These are phyloP conservation scores for Phytophthora parvispora DNA, from an alignment of 352 stramenopile genomes.

Conservation along the genomic window DNA sequence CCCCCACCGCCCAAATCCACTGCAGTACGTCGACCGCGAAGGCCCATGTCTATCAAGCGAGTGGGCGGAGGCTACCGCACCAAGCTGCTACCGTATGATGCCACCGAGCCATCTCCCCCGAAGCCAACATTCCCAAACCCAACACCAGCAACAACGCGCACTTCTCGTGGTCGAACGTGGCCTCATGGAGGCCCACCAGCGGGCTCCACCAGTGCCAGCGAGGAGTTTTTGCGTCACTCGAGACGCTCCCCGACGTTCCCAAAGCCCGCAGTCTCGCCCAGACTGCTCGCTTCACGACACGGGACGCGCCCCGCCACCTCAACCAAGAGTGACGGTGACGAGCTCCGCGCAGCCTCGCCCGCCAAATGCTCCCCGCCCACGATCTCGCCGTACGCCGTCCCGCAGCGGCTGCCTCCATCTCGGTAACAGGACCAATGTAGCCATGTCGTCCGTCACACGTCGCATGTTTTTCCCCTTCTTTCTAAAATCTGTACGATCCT, in stretches of 20 bases:
- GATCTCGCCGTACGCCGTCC: constrained; percentile 35
- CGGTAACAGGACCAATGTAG: constrained; percentile 8
- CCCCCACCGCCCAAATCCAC: constrained; percentile 17
- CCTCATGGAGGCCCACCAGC: constrained; percentile 5
- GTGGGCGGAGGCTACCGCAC: constrained; percentile 71
- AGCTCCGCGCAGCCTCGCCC: constrained; percentile 13
- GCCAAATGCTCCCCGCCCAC: constrained; percentile 5
- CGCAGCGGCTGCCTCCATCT: constrained; percentile 11
- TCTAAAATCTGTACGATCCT: background rate
- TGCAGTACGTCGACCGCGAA: constrained; percentile 3
- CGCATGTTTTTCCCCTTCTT: constrained; percentile 16
- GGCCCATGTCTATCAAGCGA: constrained; percentile 50
- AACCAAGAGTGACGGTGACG: constrained; percentile 6
- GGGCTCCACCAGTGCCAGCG: background rate
- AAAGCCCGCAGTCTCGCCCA: constrained; percentile 10
- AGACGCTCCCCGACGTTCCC: constrained; percentile 16
- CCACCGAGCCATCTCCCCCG: constrained; percentile 5
- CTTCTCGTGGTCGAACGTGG: background rate
- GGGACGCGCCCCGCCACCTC: background rate
- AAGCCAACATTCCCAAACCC: background rate
- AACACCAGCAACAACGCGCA: background rate
- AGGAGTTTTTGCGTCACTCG: constrained; percentile 7
- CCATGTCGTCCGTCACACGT: constrained; percentile 31
- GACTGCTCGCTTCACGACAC: background rate
- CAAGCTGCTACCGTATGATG: constrained; percentile 24